Conservation (phyloP, 306 rosid genomes). For the Vigna angularis region DNA sequence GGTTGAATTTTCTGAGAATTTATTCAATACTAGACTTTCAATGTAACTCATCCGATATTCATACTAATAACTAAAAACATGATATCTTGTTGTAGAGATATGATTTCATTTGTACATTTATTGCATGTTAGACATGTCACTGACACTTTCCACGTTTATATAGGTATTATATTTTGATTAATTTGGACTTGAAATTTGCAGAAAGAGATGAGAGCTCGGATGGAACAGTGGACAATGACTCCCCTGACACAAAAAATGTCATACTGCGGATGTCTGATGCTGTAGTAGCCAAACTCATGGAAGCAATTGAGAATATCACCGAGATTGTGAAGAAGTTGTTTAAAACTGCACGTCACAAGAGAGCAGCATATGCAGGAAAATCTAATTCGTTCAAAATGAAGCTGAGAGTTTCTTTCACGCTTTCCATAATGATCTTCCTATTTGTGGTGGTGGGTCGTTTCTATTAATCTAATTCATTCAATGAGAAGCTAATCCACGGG, state of each 20-base stretch:
- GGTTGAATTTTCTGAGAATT: neutral
- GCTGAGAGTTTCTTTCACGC: conserved; percentile 67
- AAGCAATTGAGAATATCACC: conserved; percentile 56
- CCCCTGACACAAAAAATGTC: neutral
- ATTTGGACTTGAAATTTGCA: conserved; percentile 2
- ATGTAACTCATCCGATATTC: neutral
- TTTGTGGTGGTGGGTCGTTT: conserved; percentile 69
- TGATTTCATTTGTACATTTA: neutral
- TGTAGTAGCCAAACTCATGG: conserved; percentile 53
- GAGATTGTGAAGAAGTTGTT: conserved; percentile 55
- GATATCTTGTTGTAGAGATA: neutral
- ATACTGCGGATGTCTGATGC: conserved; percentile 50
- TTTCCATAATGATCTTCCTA: conserved; percentile 73
- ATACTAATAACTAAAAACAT: neutral
- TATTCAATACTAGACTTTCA: neutral
- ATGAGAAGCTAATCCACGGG: conserved; percentile 37
- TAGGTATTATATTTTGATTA: neutral
- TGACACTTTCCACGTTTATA: neutral
- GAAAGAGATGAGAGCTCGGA: neutral
- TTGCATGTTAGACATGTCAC: neutral
- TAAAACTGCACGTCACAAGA: neutral
- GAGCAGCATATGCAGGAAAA: neutral
- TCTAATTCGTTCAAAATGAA: conserved; percentile 51
- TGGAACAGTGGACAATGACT: neutral
- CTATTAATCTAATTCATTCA: neutral